These are phyloP conservation scores for Pholiota molesta DNA, from an alignment of 768 basidiomycete genomes.

Conservation along the genomic window DNA sequence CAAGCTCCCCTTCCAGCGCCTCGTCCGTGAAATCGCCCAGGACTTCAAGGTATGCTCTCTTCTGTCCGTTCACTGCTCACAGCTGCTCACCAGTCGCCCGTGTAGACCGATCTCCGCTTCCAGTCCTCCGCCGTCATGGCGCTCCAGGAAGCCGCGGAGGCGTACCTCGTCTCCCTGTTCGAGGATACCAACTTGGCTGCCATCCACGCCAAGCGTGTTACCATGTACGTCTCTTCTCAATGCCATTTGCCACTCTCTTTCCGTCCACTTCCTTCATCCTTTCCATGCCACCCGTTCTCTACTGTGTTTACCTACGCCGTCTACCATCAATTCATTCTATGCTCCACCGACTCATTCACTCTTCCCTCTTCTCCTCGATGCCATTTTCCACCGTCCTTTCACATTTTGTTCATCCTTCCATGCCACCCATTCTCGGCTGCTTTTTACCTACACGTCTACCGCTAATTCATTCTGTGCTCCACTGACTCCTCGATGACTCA, in stretches of 20 bases:
- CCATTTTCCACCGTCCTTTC: background rate
- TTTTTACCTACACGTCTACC: too few species aligned
- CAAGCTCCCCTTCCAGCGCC: conserved; percentile 99
- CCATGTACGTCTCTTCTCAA: conserved; percentile 24
- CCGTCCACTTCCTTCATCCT: background rate
- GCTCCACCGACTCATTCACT: too few species aligned
- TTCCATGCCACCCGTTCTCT: background rate
- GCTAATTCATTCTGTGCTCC: too few species aligned
- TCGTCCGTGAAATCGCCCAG: conserved; percentile 97
- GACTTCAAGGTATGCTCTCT: conserved; percentile 79
- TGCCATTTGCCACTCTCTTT: background rate
- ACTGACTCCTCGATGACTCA: background rate
- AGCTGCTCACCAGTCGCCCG: conserved; percentile 12
- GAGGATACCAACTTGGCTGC: conserved; percentile 92
- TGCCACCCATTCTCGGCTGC: conserved; percentile 10
- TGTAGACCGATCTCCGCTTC: conserved; percentile 88
- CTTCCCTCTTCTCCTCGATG: background rate
- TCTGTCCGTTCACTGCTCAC: conserved; percentile 8
- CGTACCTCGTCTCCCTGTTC: conserved; percentile 84
- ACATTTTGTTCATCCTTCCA: background rate
- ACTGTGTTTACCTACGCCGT: too few species aligned
- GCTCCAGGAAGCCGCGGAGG: conserved; percentile 91
- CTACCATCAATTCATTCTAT: too few species aligned
- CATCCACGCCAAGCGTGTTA: conserved; percentile 80
- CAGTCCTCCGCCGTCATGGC: conserved; percentile 95